phyloP scores from a whole-genome alignment of 2,329 filamentous ascomycete genomes.

The Aspergillus thermomutatus region DNA sequence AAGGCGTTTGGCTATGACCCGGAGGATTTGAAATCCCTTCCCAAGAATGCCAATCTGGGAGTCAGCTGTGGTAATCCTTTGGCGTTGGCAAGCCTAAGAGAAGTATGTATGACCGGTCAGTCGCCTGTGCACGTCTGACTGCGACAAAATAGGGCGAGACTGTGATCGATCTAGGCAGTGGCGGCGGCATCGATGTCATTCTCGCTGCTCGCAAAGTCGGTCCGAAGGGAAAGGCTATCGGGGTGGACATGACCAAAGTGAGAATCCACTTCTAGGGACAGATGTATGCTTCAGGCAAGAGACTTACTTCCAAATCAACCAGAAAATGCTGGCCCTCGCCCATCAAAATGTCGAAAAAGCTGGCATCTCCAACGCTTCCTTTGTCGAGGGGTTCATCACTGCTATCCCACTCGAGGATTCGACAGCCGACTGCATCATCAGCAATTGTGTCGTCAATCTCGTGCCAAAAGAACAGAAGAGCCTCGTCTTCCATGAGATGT shows the following conservation, averaged over 20 bases:
- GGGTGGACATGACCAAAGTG: slow-evolving; percentile 60
- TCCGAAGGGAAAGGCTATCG: slow-evolving; percentile 53
- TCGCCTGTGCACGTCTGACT: background rate
- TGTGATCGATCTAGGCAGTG: slow-evolving; percentile 56
- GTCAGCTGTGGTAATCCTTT: slow-evolving; percentile 55
- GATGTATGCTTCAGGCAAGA: background rate
- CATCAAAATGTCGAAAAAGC: slow-evolving; percentile 43
- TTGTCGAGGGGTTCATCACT: slow-evolving; percentile 53
- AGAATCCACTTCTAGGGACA: background rate
- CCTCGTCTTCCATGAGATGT: slow-evolving; percentile 56
- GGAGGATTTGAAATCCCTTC: slow-evolving; percentile 47
- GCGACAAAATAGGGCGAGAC: slow-evolving; percentile 48
- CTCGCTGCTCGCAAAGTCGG: slow-evolving; percentile 46
- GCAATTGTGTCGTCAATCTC: slow-evolving; percentile 63
- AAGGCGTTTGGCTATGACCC: slow-evolving; percentile 52
- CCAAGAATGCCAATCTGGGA: slow-evolving; percentile 50
- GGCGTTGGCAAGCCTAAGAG: slow-evolving; percentile 46
- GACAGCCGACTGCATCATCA: slow-evolving; percentile 56
- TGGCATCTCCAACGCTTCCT: slow-evolving; percentile 45
- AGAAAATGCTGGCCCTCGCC: slow-evolving; percentile 57
- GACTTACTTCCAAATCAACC: background rate
- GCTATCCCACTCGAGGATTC: slow-evolving; percentile 42
- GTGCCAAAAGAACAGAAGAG: slow-evolving; percentile 53
- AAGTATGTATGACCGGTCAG: slow-evolving; percentile 28
- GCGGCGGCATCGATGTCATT: slow-evolving; percentile 59